Evolutionary conservation across 257 asterid species (phyloP).

Genomic region (Scutellaria baicalensis): DNA sequence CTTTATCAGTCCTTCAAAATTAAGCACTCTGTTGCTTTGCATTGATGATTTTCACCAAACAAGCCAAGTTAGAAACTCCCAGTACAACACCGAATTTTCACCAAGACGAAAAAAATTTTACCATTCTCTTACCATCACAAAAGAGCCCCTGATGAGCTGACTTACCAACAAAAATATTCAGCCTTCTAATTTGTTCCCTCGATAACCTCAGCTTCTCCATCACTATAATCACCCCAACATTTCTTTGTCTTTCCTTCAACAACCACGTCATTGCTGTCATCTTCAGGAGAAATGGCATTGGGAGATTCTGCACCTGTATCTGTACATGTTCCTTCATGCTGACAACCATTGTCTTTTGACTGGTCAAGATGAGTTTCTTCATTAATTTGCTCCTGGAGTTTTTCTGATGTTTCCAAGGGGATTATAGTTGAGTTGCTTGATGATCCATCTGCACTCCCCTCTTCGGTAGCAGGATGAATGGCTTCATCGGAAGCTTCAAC

Average conservation of each 20-base stretch:
- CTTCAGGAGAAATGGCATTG: slow-evolving; percentile 23
- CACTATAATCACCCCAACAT: slow-evolving; percentile 81
- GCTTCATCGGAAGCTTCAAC: slow-evolving; percentile 29
- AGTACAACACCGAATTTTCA: slow-evolving; percentile 4
- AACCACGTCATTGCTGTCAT: slow-evolving; percentile 10
- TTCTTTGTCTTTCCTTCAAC: slow-evolving; percentile 41
- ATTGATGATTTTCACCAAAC: slow-evolving; percentile 16
- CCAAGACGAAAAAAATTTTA: slow-evolving; percentile 3
- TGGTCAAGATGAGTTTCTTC: slow-evolving; percentile 21
- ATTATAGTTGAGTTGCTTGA: slow-evolving; percentile 12
- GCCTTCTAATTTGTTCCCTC: slow-evolving; percentile 38
- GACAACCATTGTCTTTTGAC: slow-evolving; percentile 22
- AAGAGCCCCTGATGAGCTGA: not conserved
- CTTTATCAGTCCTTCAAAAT: not conserved
- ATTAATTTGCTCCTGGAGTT: slow-evolving; percentile 17
- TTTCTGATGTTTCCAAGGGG: slow-evolving; percentile 12
- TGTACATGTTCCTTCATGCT: slow-evolving; percentile 25
- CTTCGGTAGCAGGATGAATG: slow-evolving; percentile 9
- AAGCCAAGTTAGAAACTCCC: slow-evolving; percentile 12
- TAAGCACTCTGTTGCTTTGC: slow-evolving; percentile 5
- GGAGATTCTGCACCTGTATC: slow-evolving; percentile 19
- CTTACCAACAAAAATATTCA: not conserved
- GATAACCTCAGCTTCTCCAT: slow-evolving; percentile 53
- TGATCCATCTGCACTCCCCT: slow-evolving; percentile 24
- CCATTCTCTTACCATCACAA: not conserved